phyloP scores from a whole-genome alignment of 2,329 filamentous ascomycete species.

The Nemania sp. region DNA sequence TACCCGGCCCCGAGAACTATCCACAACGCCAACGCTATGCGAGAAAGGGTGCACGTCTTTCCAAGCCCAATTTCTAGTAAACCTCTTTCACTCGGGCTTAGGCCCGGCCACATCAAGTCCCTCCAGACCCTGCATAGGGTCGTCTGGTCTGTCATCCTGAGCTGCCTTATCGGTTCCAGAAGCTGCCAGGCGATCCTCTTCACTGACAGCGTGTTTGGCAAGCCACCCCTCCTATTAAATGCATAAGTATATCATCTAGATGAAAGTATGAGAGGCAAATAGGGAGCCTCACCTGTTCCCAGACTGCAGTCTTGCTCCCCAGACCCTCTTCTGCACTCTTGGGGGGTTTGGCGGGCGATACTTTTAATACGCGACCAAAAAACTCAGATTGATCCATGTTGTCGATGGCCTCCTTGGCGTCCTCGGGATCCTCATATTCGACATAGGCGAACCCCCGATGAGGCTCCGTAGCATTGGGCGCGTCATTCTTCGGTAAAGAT shows the following conservation, averaged over 20 bases:
- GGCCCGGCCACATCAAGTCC: conserved; percentile 94
- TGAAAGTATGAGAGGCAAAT: not conserved
- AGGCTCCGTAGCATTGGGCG: conserved; percentile 79
- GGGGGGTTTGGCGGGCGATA: conserved; percentile 90
- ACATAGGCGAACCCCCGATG: conserved; percentile 97
- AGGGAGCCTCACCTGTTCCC: conserved; percentile 84
- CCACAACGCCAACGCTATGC: conserved; percentile 52
- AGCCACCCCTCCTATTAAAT: conserved; percentile 85
- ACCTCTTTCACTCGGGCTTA: conserved; percentile 71
- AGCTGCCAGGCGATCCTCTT: conserved; percentile 76
- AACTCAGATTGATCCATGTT: conserved; percentile 99
- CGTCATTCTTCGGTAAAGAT: conserved; percentile 87
- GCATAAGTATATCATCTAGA: conserved; percentile 42
- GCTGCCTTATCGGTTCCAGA: conserved; percentile 63
- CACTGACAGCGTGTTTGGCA: conserved; percentile 85
- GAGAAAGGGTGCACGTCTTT: conserved; percentile 44
- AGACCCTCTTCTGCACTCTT: conserved; percentile 89
- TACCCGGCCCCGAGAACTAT: conserved; percentile 33
- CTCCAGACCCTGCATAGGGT: conserved; percentile 97
- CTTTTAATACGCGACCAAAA: conserved; percentile 91
- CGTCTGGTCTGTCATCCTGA: conserved; percentile 69
- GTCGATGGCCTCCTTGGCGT: conserved; percentile 95
- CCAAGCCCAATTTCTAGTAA: conserved; percentile 35
- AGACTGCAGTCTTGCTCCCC: conserved; percentile 92
- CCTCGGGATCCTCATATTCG: conserved; percentile 86